Evolutionary conservation across 371 early-diverging fungal genomes (phyloP), one percentile per base, ranked within the genome.

Genomic region (Blakeslea trispora): DNA sequence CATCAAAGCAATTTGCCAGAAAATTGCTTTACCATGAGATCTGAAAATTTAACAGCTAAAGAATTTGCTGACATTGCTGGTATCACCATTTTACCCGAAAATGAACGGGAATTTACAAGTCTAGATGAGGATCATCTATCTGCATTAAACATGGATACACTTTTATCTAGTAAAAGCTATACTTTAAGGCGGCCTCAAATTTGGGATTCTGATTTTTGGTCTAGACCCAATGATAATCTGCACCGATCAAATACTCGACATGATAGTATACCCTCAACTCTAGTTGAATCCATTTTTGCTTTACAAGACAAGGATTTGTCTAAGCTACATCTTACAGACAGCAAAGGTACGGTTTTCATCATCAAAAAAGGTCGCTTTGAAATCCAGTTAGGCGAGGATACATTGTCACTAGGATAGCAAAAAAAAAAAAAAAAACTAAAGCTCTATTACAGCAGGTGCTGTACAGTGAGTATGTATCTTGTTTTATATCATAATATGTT

Each of bases 1-100:
- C 3, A 28, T 7, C 3, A 28, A 28, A 28, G 28, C 7, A 37
- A 37, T 11, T 2, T 13, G 14, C 2, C 37, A 13, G 2, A 14
- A 14, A 37, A 10, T 14, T 11, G 13, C 11, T 11, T 13, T 13
- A 9, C 74, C 1, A 66, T 69, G 15, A 68, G 70, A 39, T 74
- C 75, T 5, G 75, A 71, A 37, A 64, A 71, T 51, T 42, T 74
- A 24, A 74, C 75, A 10, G 68, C 75, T 15, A 67, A 71, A 49
- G 71, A 74, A 57, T 74, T 74, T 57, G 75, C 75, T 31, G 75
- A 70, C 39, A 60, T 71, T 28, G 66, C 69, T 6, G 75, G 75
- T 18, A 74, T 74, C 46, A 54, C 55, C 10, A 74, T 74, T 44
- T 44, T 68, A 13, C 53, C 69, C 22, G 74, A 74, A 22, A 55